A percentile compares a stretch with the other conserved stretches of the same genome.
Conservation (phyloP, 1,284 basidiomycete genomes). For the Ceratobasidium sp. region DNA sequence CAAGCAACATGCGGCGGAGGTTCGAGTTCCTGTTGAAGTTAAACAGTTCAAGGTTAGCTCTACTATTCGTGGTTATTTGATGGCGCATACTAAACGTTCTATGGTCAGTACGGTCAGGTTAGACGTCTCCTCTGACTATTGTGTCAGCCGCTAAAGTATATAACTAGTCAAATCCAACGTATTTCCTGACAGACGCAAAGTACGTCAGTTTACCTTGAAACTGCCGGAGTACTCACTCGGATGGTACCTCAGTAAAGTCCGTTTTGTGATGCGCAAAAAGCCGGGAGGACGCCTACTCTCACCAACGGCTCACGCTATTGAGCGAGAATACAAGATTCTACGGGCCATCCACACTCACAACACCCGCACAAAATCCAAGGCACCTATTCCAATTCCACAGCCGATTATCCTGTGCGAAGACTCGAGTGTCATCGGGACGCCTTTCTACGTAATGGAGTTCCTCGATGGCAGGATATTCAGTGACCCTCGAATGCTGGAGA, state of each 20-base stretch:
- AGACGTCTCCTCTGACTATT: conserved; percentile 6
- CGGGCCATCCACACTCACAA: conserved; percentile 79
- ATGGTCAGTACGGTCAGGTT: conserved; percentile 77
- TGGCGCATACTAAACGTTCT: conserved; percentile 22
- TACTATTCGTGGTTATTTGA: conserved; percentile 40
- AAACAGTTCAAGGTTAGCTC: conserved; percentile 88
- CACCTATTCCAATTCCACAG: conserved; percentile 82
- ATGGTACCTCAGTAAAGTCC: conserved; percentile 55
- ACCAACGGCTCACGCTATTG: conserved; percentile 90
- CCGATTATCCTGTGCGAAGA: conserved; percentile 87
- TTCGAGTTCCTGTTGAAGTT: conserved; percentile 73
- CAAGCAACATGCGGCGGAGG: conserved; percentile 58
- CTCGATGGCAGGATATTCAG: conserved; percentile 92
- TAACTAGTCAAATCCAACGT: conserved; percentile 89
- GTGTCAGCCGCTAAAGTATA: conserved; percentile 35
- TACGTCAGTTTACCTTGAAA: conserved; percentile 47
- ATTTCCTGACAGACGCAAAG: conserved; percentile 81
- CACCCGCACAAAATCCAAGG: conserved; percentile 73
- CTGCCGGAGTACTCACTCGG: conserved; percentile 31
- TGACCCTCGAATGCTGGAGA: conserved; percentile 76
- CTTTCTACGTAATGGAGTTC: conserved; percentile 97
- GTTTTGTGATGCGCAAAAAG: conserved; percentile 92
- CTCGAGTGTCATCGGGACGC: conserved; percentile 76
- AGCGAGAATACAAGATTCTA: conserved; percentile 88
- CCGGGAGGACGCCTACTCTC: conserved; percentile 88